Evolutionary conservation across 139 green algal species (phyloP).

Genomic region (Ettlia oleoabundans): DNA sequence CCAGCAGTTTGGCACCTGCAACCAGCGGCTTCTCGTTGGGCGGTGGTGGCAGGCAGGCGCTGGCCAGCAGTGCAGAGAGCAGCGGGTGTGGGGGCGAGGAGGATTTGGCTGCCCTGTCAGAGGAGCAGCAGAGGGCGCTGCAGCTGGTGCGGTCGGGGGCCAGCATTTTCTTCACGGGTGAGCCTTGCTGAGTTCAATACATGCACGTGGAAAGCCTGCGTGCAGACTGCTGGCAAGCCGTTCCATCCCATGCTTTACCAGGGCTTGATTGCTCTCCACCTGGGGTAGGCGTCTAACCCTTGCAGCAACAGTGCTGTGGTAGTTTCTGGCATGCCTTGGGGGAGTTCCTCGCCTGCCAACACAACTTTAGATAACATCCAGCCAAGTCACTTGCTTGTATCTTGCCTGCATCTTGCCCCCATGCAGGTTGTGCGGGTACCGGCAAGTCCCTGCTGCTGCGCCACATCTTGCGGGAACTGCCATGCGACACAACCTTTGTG

Average conservation of each 20-base stretch:
- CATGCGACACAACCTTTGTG: conserved; percentile 46
- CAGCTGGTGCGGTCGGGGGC: conserved; percentile 48
- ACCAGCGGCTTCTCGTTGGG: conserved; percentile 4
- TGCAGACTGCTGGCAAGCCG: too few species aligned
- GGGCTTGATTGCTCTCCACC: too few species aligned
- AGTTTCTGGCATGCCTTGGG: not conserved
- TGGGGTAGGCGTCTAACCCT: too few species aligned
- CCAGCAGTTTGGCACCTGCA: not conserved
- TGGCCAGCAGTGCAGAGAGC: conserved; percentile 17
- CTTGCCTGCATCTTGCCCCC: too few species aligned
- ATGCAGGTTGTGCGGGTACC: conserved; percentile 61
- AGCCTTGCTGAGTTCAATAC: not conserved
- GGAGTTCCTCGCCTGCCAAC: not conserved
- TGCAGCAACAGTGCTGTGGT: too few species aligned
- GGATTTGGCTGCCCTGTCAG: conserved; percentile 42
- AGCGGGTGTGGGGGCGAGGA: conserved; percentile 1
- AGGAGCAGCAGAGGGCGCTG: conserved; percentile 52
- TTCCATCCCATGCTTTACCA: too few species aligned
- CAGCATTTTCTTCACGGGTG: conserved; percentile 69
- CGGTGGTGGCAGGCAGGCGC: not conserved
- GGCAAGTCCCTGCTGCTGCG: conserved; percentile 76
- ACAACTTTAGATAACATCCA: too few species aligned
- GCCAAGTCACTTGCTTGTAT: too few species aligned
- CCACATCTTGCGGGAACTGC: conserved; percentile 53
- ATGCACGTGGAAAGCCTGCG: too few species aligned